These are phyloP conservation scores for Xerocomus nothofagi DNA, from an alignment of 1,284 basidiomycete species.

Conservation along the genomic window DNA sequence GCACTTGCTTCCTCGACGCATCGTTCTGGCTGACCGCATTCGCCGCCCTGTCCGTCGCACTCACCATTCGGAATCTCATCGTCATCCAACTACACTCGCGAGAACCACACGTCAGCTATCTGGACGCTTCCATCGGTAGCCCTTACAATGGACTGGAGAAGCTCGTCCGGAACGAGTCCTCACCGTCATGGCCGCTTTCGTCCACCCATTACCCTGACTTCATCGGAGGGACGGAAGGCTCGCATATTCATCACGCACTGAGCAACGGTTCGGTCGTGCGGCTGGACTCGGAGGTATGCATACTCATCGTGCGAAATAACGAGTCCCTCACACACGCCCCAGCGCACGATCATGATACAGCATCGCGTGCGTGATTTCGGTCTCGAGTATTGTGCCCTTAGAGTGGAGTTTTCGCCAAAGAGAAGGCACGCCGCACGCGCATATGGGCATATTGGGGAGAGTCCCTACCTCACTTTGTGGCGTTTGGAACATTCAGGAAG, in stretches of 20 bases:
- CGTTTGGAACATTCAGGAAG: slow-evolving; percentile 14
- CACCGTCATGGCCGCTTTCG: slow-evolving; percentile 27
- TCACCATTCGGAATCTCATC: slow-evolving; percentile 27
- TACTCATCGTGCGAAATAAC: neutral
- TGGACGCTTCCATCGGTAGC: slow-evolving; percentile 18
- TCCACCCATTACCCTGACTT: slow-evolving; percentile 26
- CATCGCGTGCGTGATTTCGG: slow-evolving; percentile 27
- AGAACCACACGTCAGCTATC: neutral
- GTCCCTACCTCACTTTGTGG: slow-evolving; percentile 21
- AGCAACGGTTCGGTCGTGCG: slow-evolving; percentile 24
- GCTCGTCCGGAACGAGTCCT: slow-evolving; percentile 26
- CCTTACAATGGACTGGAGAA: slow-evolving; percentile 29
- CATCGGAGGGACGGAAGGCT: slow-evolving; percentile 19
- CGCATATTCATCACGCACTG: slow-evolving; percentile 10
- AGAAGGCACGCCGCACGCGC: slow-evolving; percentile 8
- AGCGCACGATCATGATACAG: slow-evolving; percentile 25
- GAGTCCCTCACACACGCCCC: neutral
- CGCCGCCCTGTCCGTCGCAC: slow-evolving; percentile 20
- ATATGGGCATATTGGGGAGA: slow-evolving; percentile 20
- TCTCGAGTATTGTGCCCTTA: slow-evolving; percentile 20
- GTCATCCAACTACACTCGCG: slow-evolving; percentile 11
- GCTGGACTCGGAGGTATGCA: slow-evolving; percentile 19
- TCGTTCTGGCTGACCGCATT: slow-evolving; percentile 25
- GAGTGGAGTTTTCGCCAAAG: slow-evolving; percentile 11
- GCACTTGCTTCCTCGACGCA: slow-evolving; percentile 6